Conservation (phyloP, 495 filamentous ascomycete species). For the Podospora sp. region DNA sequence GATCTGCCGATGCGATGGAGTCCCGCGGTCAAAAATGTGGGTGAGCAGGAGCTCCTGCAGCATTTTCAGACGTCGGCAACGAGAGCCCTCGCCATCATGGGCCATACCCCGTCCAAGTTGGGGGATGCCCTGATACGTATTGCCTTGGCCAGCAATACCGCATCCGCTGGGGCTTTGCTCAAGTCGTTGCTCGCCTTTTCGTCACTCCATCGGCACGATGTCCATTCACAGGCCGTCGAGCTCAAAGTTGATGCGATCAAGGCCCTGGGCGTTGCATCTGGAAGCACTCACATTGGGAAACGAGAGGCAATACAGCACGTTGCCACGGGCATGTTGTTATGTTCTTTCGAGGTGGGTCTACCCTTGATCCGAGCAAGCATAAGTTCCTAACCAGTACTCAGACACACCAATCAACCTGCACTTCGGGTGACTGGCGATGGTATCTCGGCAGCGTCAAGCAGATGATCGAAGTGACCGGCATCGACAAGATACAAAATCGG, state of each 20-base stretch:
- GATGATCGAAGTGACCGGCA: conserved; percentile 26
- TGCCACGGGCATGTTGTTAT: conserved; percentile 42
- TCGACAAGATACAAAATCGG: conserved; percentile 17
- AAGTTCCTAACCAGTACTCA: neutral
- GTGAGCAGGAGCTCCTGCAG: neutral
- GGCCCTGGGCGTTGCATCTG: neutral
- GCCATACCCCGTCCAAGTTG: conserved; percentile 24
- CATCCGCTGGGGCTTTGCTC: conserved; percentile 29
- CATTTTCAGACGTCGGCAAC: conserved; percentile 13
- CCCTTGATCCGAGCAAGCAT: neutral
- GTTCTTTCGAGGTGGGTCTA: conserved; percentile 38
- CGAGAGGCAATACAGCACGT: conserved; percentile 40
- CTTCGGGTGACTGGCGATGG: conserved; percentile 30
- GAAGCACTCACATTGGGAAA: conserved; percentile 2
- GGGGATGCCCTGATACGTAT: conserved; percentile 33
- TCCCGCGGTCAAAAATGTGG: neutral
- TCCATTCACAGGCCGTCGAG: conserved; percentile 35
- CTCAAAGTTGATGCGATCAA: conserved; percentile 9
- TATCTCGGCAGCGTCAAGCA: conserved; percentile 33
- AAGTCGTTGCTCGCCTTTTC: conserved; percentile 38
- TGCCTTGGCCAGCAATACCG: conserved; percentile 23
- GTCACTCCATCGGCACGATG: conserved; percentile 34
- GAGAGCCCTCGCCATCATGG: conserved; percentile 32
- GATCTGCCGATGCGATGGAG: neutral
- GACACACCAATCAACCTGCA: conserved; percentile 31